Evolutionary conservation across 108 stramenopile genomes (phyloP), one percentile per base, ranked within the genome.

Genomic region (Pinguiococcus pyrenoidosus): DNA sequence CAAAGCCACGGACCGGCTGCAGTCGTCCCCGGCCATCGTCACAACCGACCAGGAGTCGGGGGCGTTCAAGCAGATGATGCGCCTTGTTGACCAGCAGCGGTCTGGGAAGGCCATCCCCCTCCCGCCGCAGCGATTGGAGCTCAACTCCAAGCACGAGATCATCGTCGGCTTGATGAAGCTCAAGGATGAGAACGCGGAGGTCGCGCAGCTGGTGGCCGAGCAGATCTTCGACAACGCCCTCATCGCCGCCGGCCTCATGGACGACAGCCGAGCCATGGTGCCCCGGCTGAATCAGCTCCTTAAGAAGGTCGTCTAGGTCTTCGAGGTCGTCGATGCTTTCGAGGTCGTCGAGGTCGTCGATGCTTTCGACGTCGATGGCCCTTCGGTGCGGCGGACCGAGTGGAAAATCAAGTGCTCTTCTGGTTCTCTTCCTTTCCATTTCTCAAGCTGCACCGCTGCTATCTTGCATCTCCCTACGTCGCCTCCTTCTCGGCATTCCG

Each of bases 201-300:
- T 55, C 12, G 54, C 54, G 4, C 76, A 77, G 6, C 67, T 84
- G 0, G 51, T 82, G 45, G 84, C 83, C 6, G 84, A 88, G 49
- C 94, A 92, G 72, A 56, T 99, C 14, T 89, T 89, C 48, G 96
- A 99, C 65, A 99, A 95, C 54, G 85, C 91, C 45, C 71, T 99
- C 21, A 73, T 93, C 2, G 92, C 92, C 0, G 96, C 96, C 3
- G 96, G 96, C 4, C 56, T 99, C 21, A 46, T 95, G 59, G 93
- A 99, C 57, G 96, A 99, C 66, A 69, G 16, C 68, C 88, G 22
- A 70, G 43, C 80, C 33, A 95, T 95, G 92, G 61, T 95, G 1
- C 85, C 85, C 16, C 73, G 92, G 27, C 63, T 94, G 55, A 94
- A 89, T 60, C 81, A 89, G 55, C 49, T 89, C 32, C 49, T 92